Base-by-base conservation (phyloP, 2,329 filamentous ascomycete species). In the Albophoma yamanashiensis region DNA sequence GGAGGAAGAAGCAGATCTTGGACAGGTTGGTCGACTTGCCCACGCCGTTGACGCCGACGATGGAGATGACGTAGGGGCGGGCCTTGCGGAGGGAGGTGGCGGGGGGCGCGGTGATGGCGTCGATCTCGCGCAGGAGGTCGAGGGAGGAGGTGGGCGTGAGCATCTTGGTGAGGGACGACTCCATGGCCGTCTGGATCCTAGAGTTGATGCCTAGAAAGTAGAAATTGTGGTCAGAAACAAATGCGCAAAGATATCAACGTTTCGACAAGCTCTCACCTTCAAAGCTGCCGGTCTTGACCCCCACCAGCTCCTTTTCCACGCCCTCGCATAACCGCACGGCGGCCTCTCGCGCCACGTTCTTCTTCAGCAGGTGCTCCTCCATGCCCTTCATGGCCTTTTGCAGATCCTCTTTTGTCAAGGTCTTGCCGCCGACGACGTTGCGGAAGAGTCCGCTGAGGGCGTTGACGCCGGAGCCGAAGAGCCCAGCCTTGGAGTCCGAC, bases 21-120 rank as follows among this genome's bases (percentile, higher is more conserved):
- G 91, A 93, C 43, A 99, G 81, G 71, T 97, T 97, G 58, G 94
- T 99, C 20, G 92, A 97, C 78, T 99, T 99, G 70, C 94, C 94
- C 43, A 99, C 94, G 59, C 94, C 94, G 73, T 99, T 99, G 71
- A 99, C 94, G 63, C 94, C 94, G 52, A 99, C 94, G 63, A 99
- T 96, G 60, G 92, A 97, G 71, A 99, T 95, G 68, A 97, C 93
- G 71, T 97, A 99, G 52, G 94, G 94, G 4, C 94, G 88, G 25
- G 82, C 75, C 62, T 82, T 80, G 65, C 83, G 78, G 62, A 86
- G 79, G 38, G 86, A 86, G 3, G 86, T 83, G 27, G 78, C 79
- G 0, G 87, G 77, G 1, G 90, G 87, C 14, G 84, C 79, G 8
- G 86, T 88, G 63, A 95, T 85, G 53, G 87, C 83, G 70, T 93